Base-by-base conservation (phyloP, 768 basidiomycete genomes). In the Boletus rubropictus region DNA sequence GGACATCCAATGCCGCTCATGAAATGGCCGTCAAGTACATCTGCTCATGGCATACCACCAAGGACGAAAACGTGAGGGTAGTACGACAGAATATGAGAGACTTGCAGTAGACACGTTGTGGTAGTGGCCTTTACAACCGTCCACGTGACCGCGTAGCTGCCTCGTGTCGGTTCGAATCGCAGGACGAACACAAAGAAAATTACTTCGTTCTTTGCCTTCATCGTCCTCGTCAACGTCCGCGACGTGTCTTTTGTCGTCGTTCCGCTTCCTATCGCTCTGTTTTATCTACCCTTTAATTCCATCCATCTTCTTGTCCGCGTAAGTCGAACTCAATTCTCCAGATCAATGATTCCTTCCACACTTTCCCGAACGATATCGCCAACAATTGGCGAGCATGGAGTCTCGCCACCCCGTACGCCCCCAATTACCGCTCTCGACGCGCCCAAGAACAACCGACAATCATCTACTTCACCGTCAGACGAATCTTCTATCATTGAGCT, bases 401-500 rank as follows among this genome's bases (percentile, higher is more conserved):
- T 59, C 46, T 66, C 64, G 14, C 64, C 64, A 5, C 64, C 64
- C 6, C 62, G 43, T 22, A 66, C 64, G 10, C 64, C 64, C 3
- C 64, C 64, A 38, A 52, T 49, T 17, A 35, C 45, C 42, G 50
- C 54, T n/a, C 55, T 64, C 32, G 66, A 65, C 48, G 58, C 55
- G 45, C 50, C 66, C n/a, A 65, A 67, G 57, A 63, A 57, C 36
- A 54, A 33, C 49, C 66, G 66, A 28, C 69, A 57, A 31, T 4
- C 59, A 15, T 70, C 67, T 7, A 59, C 64, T 18, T 61, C 72
- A 7, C 66, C 67, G 42, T 75, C 74, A 4, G 75, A 76, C 41
- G 73, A 75, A 33, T 72, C 74, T 1, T 71, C 71, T 2, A 60
- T 75, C 42, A 67, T 71, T 11, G 73, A 77, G 32, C 71, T 76